Base-by-base conservation (phyloP, 805 yeast species). In the Metschnikowia lochheadii region DNA sequence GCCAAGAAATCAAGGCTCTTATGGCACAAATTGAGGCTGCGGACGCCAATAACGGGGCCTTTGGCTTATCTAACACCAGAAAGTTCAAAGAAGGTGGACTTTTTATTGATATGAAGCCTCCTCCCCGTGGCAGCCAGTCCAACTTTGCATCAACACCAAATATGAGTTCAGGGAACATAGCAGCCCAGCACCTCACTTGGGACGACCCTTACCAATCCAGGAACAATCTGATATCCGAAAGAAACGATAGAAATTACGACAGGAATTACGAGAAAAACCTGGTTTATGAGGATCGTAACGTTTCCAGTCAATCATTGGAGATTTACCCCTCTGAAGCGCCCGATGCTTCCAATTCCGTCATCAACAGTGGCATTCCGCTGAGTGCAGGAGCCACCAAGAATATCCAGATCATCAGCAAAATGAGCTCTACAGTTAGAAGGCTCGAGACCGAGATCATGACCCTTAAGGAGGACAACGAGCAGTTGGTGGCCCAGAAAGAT, bases 371-470 rank as follows among this genome's bases (percentile, higher is more conserved):
- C 1, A 29, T 55, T 6, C 52, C 54, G 10, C 57, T 56, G n/a
- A 54, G 53, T 8, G 36, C 54, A 3, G 54, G 59, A 7, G 57
- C 55, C 36, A 62, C 60, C 43, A 58, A 57, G 36, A 64, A 68
- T 18, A 76, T 84, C 40, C 96, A 87, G 62, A 64, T 88, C 48
- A 79, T 88, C 44, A 82, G 85, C 54, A 87, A 85, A 59, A 76
- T 94, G 75, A 83, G 91, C 42, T 70, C 87, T 0, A 88, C 83
- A 45, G 82, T 92, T 17, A 78, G 96, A 52, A 77, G 91, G 49
- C 71, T 92, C 38, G 96, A 92, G 63, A 79, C 86, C 26, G 97
- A 94, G 62, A 65, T 90, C 14, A 67, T 80, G 40, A 77, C 87
- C 0, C 68, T 83, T 46, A 79, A 75, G 54, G 90, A 85, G 41